A percentile compares a stretch with the other conserved stretches of the same genome.
phyloP scores from a whole-genome alignment of 73 alveolate species.

The Paraurostyla sp. region DNA sequence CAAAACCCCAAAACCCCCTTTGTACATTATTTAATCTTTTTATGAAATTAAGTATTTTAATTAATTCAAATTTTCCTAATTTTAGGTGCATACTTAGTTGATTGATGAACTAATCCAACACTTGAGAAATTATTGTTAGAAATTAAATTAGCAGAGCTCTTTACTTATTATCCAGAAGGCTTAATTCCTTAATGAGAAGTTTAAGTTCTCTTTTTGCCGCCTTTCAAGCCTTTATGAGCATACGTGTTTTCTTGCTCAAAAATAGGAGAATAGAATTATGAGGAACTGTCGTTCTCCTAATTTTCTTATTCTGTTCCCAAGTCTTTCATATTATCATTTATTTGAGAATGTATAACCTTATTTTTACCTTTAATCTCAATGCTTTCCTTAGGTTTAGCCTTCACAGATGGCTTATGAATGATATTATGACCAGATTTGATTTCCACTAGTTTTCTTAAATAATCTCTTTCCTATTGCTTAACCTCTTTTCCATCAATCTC shows the following conservation, averaged over 20 bases:
- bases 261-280: not conserved
- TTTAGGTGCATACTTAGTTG: conserved; percentile 19
- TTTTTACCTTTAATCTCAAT: not conserved
- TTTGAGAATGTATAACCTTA: conserved; percentile 11
- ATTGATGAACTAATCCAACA: not conserved
- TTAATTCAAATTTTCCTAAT: not conserved
- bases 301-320: not conserved
- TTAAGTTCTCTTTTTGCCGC: not conserved
- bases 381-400: not conserved
- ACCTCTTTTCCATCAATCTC: conserved; percentile 51
- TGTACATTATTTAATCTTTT: too few relatives aligned
- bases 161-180: too few relatives aligned
- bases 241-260: not conserved
- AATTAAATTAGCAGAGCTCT: conserved; percentile 7
- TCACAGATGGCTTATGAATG: not conserved
- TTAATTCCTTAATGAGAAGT: not conserved
- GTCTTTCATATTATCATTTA: not conserved
- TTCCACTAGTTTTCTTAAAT: conserved; percentile 54
- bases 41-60: too few relatives aligned
- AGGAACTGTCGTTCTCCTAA: not conserved
- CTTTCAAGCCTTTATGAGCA: not conserved
- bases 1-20: too few relatives aligned
- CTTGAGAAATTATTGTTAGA: not conserved
- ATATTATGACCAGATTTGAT: conserved; percentile 40
- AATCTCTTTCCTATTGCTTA: conserved; percentile 58